Percentiles rank a stretch among this genome's conserved stretches.
phyloP scores from a whole-genome alignment of 202 grass and related monocot genomes.

The Schoenoplectus triqueter region DNA sequence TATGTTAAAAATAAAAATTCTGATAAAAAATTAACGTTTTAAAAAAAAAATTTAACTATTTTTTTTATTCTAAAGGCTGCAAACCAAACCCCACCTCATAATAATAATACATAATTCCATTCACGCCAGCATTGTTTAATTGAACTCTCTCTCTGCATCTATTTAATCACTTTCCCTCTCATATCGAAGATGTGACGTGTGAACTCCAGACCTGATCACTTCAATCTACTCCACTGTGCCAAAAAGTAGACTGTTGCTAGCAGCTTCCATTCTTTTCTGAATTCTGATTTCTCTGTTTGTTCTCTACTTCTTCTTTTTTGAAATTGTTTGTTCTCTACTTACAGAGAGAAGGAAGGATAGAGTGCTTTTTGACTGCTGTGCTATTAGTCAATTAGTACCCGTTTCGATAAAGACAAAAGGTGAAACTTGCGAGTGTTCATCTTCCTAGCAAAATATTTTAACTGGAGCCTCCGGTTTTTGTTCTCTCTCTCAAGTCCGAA shows the following conservation, averaged over 20 bases:
- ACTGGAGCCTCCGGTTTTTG: not conserved
- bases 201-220: not conserved
- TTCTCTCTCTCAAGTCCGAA: not conserved
- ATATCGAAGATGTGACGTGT: conserved; percentile 18
- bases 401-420: not conserved
- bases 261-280: conserved; percentile 10
- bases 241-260: conserved; percentile 26
- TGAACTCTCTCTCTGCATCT: not conserved
- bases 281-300: too few species aligned
- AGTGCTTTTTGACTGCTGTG: not conserved
- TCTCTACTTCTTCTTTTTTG: too few species aligned
- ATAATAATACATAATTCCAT: too few species aligned
- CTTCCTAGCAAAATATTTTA: not conserved
- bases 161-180: conserved; percentile 2
- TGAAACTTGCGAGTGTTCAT: not conserved
- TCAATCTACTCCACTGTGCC: not conserved
- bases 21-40: too few species aligned
- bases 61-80: too few species aligned
- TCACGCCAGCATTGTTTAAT: not conserved
- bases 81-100: too few species aligned
- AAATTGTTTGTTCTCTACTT: not conserved
- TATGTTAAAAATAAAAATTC: too few species aligned
- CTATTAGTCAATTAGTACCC: not conserved
- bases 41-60: too few species aligned
- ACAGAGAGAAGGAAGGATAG: not conserved